Percentiles rank a stretch among this genome's conserved stretches.
Evolutionary conservation across 257 asterid genomes (phyloP).

Genomic region (Penstemon eatonii): DNA sequence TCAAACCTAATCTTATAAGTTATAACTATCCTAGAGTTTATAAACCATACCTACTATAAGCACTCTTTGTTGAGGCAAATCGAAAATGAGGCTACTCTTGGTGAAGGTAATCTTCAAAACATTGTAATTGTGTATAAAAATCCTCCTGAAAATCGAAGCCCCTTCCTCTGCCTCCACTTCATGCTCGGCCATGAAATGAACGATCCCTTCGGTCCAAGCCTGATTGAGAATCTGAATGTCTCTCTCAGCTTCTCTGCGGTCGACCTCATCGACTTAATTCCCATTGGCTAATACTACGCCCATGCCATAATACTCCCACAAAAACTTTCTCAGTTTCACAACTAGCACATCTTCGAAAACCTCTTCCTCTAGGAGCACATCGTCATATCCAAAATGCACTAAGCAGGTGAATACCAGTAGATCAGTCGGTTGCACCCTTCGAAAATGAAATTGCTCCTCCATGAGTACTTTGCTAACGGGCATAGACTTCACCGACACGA

Average conservation of each 20-base stretch:
- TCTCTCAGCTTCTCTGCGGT: neutral
- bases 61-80: slow-evolving; percentile 60
- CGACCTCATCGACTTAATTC: neutral
- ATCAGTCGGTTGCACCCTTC: slow-evolving; percentile 45
- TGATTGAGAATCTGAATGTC: slow-evolving; percentile 40
- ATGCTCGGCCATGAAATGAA: slow-evolving; percentile 66
- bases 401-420: slow-evolving; percentile 50
- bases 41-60: slow-evolving; percentile 68
- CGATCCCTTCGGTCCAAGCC: slow-evolving; percentile 47
- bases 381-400: slow-evolving; percentile 61
- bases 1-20: no score
- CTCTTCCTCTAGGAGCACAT: slow-evolving; percentile 38
- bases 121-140: slow-evolving; percentile 51
- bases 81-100: slow-evolving; percentile 47
- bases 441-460: slow-evolving; percentile 54
- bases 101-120: slow-evolving; percentile 58
- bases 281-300: neutral
- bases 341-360: slow-evolving; percentile 41
- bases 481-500: slow-evolving; percentile 55
- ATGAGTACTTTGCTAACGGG: slow-evolving; percentile 49
- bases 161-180: slow-evolving; percentile 56
- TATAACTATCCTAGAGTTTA: slow-evolving; percentile 42
- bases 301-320: slow-evolving; percentile 23
- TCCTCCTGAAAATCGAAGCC: slow-evolving; percentile 40
- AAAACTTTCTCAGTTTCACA: slow-evolving; percentile 40